Conservation (phyloP, 192 early-diverging fungal genomes). For the Spizellomyces punctatus region DNA sequence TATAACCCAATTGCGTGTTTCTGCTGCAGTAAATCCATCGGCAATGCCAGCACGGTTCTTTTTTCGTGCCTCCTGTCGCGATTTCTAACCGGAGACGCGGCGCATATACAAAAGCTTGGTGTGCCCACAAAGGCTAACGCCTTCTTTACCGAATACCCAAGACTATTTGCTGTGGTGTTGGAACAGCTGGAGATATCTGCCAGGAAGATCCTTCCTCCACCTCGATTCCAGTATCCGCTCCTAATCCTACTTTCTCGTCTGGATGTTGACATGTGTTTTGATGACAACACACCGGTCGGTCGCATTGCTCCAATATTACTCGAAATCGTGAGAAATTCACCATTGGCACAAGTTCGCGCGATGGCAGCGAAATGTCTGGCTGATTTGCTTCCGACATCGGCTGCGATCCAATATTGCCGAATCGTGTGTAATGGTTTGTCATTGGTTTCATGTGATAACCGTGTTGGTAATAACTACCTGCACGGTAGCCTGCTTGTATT, state of each 20-base stretch:
- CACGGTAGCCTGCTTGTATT: not conserved
- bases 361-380: not conserved
- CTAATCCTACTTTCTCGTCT: not conserved
- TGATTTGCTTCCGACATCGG: not conserved
- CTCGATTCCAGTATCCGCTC: not conserved
- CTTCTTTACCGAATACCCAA: not conserved
- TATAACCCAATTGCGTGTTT: no score
- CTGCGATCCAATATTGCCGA: not conserved
- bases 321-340: not conserved
- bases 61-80: not conserved
- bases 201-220: not conserved
- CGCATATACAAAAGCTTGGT: not conserved
- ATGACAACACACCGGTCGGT: not conserved
- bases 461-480: not conserved
- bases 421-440: no score
- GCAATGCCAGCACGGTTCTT: constrained; percentile 2
- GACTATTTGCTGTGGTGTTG: not conserved
- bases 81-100: not conserved
- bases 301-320: not conserved
- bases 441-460: no score
- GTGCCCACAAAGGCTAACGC: not conserved
- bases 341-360: constrained; percentile 1
- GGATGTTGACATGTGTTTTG: not conserved
- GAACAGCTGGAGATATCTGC: not conserved
- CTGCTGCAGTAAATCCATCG: not conserved